Evolutionary conservation across 2,329 filamentous ascomycete genomes (phyloP), one percentile per base, ranked within the genome.

Genomic region (Salinomyces thailandicus): DNA sequence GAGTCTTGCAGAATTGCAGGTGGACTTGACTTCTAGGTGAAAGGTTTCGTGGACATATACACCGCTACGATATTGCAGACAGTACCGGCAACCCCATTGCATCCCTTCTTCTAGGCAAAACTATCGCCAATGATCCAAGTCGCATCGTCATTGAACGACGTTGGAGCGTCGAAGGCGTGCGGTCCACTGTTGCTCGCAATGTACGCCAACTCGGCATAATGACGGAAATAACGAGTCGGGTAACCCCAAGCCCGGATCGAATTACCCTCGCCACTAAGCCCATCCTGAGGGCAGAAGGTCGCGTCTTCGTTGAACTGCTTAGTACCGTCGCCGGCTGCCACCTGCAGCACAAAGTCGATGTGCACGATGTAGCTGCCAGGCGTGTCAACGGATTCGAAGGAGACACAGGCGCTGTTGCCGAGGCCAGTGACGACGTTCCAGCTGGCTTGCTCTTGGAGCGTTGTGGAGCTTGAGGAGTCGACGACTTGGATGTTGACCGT

Each of bases 261-360:
- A 43, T 42, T 68, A 5, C 70, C 73, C 29, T 63, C 50, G 4
- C 71, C 69, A 44, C 55, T 71, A 15, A 79, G 56, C 0, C 67
- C 69, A 1, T 63, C 39, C 52, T 70, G 63, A 0, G 72, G 62
- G 50, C 76, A 79, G 56, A 79, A 79, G 0, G 76, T 79, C 5
- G 75, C 73, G 32, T 79, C 75, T 46, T 79, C 74, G 3, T 58
- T 24, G 57, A 79, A 77, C 35, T 61, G 57, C 61, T 77, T 75
- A 37, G 61, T 62, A 36, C 66, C 66, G 42, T 79, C 75, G 43
- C 68, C 67, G 38, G 66, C 62, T 28, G 61, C 54, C 31, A 79
- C 45, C 20, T 54, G 31, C 1, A 79, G 67, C 18, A 15, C 62
- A 35, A 75, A 79, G 54, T 69, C 50, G 42, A 54, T 62, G 58